These are phyloP conservation scores for Trichoderma endophyticum DNA, from an alignment of 2,329 filamentous ascomycete genomes.

Conservation along the genomic window DNA sequence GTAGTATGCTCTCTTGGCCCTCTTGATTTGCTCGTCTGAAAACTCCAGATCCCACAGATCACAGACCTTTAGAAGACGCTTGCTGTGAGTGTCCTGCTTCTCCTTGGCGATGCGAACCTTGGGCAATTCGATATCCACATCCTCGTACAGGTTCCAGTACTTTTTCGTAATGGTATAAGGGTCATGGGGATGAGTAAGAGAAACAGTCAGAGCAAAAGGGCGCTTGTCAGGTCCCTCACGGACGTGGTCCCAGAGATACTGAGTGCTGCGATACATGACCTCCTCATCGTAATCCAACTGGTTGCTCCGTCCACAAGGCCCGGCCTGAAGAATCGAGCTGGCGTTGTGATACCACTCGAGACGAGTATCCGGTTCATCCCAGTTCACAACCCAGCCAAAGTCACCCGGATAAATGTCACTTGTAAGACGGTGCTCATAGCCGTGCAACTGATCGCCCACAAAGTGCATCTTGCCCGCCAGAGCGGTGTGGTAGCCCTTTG, in stretches of 20 bases:
- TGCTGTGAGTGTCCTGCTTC: conserved; percentile 80
- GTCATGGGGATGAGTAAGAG: conserved; percentile 90
- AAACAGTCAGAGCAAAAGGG: conserved; percentile 86
- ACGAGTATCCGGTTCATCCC: conserved; percentile 82
- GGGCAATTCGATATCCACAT: conserved; percentile 80
- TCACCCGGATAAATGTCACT: conserved; percentile 94
- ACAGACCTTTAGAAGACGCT: conserved; percentile 80
- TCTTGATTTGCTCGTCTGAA: conserved; percentile 79
- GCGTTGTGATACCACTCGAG: conserved; percentile 97
- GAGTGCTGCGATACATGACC: conserved; percentile 85
- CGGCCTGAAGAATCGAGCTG: conserved; percentile 87
- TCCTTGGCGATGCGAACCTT: conserved; percentile 75
- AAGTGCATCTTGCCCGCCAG: conserved; percentile 98
- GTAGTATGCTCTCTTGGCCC: conserved; percentile 84
- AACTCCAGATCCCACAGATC: conserved; percentile 84
- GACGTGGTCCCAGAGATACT: conserved; percentile 88
- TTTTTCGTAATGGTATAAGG: conserved; percentile 92
- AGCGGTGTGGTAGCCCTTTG: conserved; percentile 82
- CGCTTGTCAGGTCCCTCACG: conserved; percentile 69
- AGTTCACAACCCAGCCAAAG: conserved; percentile 92
- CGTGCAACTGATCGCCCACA: conserved; percentile 89
- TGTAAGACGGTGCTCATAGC: conserved; percentile 89
- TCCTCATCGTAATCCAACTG: conserved; percentile 96
- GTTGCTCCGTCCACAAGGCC: conserved; percentile 84
- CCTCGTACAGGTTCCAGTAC: conserved; percentile 91